A percentile compares a stretch with the other conserved stretches of the same genome.
Evolutionary conservation across 208 protist species (phyloP).

Genomic region (Leptomonas pyrrhocoris): DNA sequence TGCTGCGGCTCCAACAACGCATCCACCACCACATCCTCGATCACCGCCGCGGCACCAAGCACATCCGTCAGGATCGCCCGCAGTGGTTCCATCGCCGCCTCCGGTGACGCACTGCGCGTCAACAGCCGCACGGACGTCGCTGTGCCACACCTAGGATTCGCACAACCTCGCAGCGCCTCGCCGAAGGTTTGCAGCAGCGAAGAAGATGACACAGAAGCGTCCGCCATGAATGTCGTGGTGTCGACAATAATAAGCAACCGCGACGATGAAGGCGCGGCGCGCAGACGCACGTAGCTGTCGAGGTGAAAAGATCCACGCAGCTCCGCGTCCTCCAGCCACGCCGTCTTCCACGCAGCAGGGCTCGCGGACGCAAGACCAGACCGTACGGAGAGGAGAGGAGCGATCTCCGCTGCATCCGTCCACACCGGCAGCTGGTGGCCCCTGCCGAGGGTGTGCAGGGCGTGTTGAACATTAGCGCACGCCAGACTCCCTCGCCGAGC

Average conservation of each 20-base stretch:
- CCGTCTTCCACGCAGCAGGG: constrained; percentile 25
- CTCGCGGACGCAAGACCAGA: constrained; percentile 5
- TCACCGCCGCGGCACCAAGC: background rate
- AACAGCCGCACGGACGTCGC: constrained; percentile 15
- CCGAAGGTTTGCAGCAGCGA: too few species aligned
- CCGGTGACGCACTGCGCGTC: background rate
- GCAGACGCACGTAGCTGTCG: constrained; percentile 44
- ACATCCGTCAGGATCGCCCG: background rate
- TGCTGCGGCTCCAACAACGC: constrained; percentile 43
- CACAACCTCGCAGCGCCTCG: background rate
- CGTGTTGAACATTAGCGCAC: constrained; percentile 32
- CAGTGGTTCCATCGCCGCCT: background rate
- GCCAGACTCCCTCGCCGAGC: background rate
- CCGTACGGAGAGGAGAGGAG: constrained; percentile 36
- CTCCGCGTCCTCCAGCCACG: constrained; percentile 6
- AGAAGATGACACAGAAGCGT: background rate
- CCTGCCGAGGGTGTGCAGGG: constrained; percentile 52
- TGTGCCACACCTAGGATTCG: background rate
- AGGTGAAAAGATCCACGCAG: constrained; percentile 45
- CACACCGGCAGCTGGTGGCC: constrained; percentile 65
- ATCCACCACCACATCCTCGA: constrained; percentile 40
- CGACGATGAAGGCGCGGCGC: constrained; percentile 13
- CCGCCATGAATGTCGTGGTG: constrained; percentile 31
- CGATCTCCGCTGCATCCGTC: constrained; percentile 48
- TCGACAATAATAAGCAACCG: constrained; percentile 44